phyloP scores from a whole-genome alignment of 2,329 filamentous ascomycete genomes.

The Fusarium mangiferae region DNA sequence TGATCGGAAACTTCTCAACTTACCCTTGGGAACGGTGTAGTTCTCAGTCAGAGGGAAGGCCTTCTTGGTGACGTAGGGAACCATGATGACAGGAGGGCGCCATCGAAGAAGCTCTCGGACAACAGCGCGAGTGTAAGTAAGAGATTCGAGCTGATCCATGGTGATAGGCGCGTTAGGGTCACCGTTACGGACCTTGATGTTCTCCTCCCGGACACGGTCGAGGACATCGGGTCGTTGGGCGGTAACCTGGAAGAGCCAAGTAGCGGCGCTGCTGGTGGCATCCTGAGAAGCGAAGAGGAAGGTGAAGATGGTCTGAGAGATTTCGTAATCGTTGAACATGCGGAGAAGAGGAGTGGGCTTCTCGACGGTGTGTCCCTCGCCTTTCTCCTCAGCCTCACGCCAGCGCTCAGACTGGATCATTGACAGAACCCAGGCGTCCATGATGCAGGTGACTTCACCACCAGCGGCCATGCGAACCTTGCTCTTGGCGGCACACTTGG shows the following conservation, averaged over 20 bases:
- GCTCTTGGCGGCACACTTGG: conserved; percentile 91
- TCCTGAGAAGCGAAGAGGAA: conserved; percentile 98
- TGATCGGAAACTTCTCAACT: conserved; percentile 32
- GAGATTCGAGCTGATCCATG: conserved; percentile 87
- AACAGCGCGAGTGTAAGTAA: conserved; percentile 91
- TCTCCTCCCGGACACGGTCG: conserved; percentile 91
- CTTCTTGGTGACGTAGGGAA: conserved; percentile 95
- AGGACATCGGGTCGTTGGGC: conserved; percentile 94
- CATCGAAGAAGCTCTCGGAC: conserved; percentile 93
- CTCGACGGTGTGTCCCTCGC: conserved; percentile 74
- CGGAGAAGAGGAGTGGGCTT: conserved; percentile 87
- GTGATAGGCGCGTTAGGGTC: conserved; percentile 75
- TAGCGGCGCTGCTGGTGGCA: conserved; percentile 91
- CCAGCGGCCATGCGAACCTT: conserved; percentile 92
- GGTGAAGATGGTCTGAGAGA: conserved; percentile 92
- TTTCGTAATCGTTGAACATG: conserved; percentile 90
- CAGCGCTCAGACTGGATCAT: conserved; percentile 89
- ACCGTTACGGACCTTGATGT: conserved; percentile 79
- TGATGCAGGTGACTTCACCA: conserved; percentile 88
- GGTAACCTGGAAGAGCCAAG: conserved; percentile 95
- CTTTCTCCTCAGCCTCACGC: conserved; percentile 80
- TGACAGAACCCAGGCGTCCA: conserved; percentile 91
- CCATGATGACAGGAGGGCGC: conserved; percentile 96
- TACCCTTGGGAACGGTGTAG: conserved; percentile 92
- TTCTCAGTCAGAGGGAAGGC: conserved; percentile 86